Percentiles rank a stretch among this genome's conserved stretches.
These are phyloP conservation scores for Thuidium tamariscinum DNA, from an alignment of 225 moss, liverwort and hornwort genomes.

Conservation along the genomic window DNA sequence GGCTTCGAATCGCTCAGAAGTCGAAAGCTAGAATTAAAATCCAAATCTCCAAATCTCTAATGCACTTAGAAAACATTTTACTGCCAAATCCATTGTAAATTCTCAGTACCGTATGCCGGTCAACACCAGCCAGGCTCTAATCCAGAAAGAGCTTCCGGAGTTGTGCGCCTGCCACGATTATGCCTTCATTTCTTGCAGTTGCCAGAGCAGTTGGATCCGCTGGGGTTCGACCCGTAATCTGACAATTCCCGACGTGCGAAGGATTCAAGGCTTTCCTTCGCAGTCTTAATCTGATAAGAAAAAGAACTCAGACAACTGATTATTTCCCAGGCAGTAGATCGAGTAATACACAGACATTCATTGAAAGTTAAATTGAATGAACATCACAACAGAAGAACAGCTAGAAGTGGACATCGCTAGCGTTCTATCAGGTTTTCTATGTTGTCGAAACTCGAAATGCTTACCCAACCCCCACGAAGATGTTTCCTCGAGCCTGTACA, in stretches of 20 bases:
- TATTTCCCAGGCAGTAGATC: not conserved
- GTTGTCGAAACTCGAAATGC: not conserved
- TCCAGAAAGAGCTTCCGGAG: not conserved
- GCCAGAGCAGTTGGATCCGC: not conserved
- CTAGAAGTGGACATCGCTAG: not conserved
- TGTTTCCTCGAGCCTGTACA: not conserved
- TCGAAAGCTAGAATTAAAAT: not conserved
- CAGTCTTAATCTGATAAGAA: not conserved
- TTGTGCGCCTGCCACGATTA: no score
- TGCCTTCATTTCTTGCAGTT: not conserved
- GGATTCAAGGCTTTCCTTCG: not conserved
- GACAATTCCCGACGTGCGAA: conserved; percentile 7
- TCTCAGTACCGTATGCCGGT: not conserved
- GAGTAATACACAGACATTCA: not conserved
- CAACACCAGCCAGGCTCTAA: not conserved
- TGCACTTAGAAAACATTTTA: not conserved
- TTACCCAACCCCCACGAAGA: not conserved
- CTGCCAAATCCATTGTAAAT: not conserved
- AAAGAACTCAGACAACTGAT: not conserved
- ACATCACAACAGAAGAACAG: not conserved
- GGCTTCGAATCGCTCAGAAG: not conserved
- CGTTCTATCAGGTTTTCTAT: not conserved
- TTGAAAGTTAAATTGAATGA: not conserved
- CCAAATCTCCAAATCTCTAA: not conserved
- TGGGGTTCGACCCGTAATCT: not conserved